phyloP scores from a whole-genome alignment of 306 rosid genomes.

The Citrullus mucosospermus region DNA sequence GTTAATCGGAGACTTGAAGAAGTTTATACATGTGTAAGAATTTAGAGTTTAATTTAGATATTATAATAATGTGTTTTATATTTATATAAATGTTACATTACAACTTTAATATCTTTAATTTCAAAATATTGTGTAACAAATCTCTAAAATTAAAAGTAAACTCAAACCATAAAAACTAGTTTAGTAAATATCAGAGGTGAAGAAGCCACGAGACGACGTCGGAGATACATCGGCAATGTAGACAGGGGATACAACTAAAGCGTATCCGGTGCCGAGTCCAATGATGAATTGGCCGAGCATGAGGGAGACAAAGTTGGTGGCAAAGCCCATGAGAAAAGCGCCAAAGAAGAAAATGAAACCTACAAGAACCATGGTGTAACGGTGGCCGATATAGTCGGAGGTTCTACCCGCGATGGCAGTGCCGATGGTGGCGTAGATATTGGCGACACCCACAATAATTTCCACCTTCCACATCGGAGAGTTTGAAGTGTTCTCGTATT shows the following conservation, averaged over 20 bases:
- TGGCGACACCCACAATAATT: conserved; percentile 28
- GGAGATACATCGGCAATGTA: background rate
- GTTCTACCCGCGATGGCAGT: conserved; percentile 26
- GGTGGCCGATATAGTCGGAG: conserved; percentile 27
- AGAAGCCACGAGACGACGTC: background rate
- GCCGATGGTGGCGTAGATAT: conserved; percentile 38
- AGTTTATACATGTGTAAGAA: too few species aligned
- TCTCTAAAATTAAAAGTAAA: too few species aligned
- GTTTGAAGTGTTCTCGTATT: background rate
- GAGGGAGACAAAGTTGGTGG: conserved; percentile 22
- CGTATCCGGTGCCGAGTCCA: background rate
- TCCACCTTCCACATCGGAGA: conserved; percentile 23
- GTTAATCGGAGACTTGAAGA: too few species aligned
- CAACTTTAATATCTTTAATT: too few species aligned
- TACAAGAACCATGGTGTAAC: conserved; percentile 42
- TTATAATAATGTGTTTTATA: too few species aligned
- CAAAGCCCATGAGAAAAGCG: conserved; percentile 42
- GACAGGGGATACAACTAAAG: background rate
- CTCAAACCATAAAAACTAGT: too few species aligned
- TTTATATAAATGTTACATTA: too few species aligned
- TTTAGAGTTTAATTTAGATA: too few species aligned
- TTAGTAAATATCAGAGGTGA: background rate
- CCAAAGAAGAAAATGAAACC: conserved; percentile 35
- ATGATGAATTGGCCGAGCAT: background rate
- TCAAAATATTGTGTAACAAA: too few species aligned